Conservation (phyloP, 2,329 filamentous ascomycete genomes). For the Clonostachys byssicola region DNA sequence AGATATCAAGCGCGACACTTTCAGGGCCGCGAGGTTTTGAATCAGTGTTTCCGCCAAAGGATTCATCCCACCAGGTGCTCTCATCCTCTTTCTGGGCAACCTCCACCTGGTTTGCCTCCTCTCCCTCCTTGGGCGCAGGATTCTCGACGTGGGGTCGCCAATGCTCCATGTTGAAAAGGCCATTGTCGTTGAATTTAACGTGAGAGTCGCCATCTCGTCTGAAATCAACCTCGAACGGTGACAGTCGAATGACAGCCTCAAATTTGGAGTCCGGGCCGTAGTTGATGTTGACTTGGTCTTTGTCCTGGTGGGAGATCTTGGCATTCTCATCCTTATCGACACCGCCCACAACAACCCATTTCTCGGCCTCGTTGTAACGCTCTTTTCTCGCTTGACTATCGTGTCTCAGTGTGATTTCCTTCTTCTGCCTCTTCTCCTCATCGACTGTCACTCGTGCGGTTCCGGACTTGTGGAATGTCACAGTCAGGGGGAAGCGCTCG, state of each 20-base stretch:
- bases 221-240: conserved; percentile 84
- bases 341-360: conserved; percentile 83
- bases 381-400: conserved; percentile 83
- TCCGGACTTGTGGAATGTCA: conserved; percentile 88
- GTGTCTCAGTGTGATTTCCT: conserved; percentile 83
- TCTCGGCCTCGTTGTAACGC: conserved; percentile 86
- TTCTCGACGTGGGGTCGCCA: conserved; percentile 85
- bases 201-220: conserved; percentile 77
- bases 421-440: conserved; percentile 84
- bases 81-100: conserved; percentile 54
- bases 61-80: conserved; percentile 97
- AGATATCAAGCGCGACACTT: conserved; percentile 85
- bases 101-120: conserved; percentile 30
- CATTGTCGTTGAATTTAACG: conserved; percentile 85
- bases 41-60: conserved; percentile 92
- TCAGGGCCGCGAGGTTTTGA: conserved; percentile 93
- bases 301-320: conserved; percentile 60
- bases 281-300: conserved; percentile 66
- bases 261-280: conserved; percentile 76
- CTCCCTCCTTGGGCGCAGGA: conserved; percentile 50
- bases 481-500: conserved; percentile 74
- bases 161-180: conserved; percentile 88
- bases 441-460: conserved; percentile 84
- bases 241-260: conserved; percentile 78
- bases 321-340: conserved; percentile 69